Conservation (phyloP, 176 grass and related monocot species). For the Hyparrhenia diplandra region DNA sequence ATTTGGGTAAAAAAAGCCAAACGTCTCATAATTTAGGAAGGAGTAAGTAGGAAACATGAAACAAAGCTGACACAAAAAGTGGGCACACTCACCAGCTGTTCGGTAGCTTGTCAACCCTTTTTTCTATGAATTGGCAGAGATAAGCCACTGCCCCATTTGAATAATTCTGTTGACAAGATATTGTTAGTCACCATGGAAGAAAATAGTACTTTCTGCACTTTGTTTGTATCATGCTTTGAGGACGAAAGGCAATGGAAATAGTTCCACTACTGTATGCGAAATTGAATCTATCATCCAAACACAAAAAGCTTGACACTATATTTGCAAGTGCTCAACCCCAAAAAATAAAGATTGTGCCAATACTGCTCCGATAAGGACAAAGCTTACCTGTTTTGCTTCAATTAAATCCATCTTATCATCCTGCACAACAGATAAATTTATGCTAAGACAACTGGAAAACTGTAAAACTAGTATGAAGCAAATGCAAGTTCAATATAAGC, state of each 20-base stretch:
- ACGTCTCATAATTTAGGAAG: no score
- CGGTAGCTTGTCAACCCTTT: conserved; percentile 38
- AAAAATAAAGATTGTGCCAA: neutral
- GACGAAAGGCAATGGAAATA: neutral
- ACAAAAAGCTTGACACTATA: neutral
- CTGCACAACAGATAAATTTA: conserved; percentile 25
- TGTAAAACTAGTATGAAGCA: neutral
- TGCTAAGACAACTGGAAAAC: neutral
- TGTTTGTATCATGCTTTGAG: neutral
- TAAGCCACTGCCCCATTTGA: conserved; percentile 48
- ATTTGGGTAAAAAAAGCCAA: no score
- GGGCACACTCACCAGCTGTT: conserved; percentile 38
- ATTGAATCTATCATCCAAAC: neutral
- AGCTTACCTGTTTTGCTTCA: conserved; percentile 61
- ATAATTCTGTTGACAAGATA: conserved; percentile 57
- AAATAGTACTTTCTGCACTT: neutral
- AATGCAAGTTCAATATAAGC: conserved; percentile 2
- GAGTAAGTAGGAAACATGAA: neutral
- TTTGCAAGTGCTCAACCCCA: neutral
- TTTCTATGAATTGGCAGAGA: conserved; percentile 64
- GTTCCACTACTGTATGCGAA: neutral
- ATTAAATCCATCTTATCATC: conserved; percentile 69
- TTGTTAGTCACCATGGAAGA: conserved; percentile 5
- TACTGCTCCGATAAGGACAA: neutral
- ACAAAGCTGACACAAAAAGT: neutral